Percentiles rank a stretch among this genome's conserved stretches.
Conservation (phyloP, 2,329 filamentous ascomycete genomes). For the Botryotinia convoluta region DNA sequence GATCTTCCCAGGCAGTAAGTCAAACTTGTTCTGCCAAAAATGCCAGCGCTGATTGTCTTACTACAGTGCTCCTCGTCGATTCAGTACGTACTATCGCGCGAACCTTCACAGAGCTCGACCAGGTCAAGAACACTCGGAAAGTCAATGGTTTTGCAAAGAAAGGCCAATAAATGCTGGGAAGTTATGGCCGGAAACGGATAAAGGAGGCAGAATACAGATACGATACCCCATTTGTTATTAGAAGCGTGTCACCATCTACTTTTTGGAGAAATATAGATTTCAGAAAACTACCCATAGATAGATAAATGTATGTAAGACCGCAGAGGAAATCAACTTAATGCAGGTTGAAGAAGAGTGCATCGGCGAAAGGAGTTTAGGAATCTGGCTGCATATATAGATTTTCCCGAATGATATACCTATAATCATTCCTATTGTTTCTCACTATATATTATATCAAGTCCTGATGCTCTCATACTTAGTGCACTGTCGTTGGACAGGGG, state of each 20-base stretch:
- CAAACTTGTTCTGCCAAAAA: neutral
- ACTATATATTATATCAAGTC: neutral
- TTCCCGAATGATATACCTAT: neutral
- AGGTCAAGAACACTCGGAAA: constrained; percentile 23
- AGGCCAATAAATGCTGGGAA: neutral
- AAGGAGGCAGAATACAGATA: neutral
- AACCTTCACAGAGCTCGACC: constrained; percentile 40
- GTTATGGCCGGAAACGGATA: neutral
- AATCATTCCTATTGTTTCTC: neutral
- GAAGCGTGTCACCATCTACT: neutral
- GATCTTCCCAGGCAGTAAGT: constrained; percentile 54
- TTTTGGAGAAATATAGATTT: neutral
- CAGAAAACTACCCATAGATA: neutral
- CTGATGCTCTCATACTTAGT: neutral
- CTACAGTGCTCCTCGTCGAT: constrained; percentile 39
- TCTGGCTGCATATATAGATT: neutral
- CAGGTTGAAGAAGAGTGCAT: neutral
- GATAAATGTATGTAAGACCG: neutral
- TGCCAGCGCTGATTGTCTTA: neutral
- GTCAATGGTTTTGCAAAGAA: constrained; percentile 6
- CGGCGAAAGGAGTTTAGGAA: neutral
- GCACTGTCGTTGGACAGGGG: neutral
- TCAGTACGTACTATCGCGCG: constrained; percentile 40
- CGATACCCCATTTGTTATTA: neutral
- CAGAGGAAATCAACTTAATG: neutral